Evolutionary conservation across 805 yeast genomes (phyloP), one percentile per base, ranked within the genome.

Genomic region (Citeromyces matritensis): DNA sequence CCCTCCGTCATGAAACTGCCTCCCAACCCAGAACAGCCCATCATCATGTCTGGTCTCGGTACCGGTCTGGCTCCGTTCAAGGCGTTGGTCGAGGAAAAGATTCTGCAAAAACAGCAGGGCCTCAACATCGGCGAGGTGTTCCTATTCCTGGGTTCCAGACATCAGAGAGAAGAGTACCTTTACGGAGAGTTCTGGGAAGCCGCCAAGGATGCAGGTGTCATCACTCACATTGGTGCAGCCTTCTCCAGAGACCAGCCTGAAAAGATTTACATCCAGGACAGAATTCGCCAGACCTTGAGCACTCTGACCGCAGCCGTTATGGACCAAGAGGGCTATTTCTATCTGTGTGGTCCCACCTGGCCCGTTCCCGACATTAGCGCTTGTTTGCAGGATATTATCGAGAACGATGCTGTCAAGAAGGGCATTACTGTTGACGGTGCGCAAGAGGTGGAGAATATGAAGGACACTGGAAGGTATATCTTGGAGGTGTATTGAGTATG

Each of bases 181-280:
- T 85, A 88, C 48, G 97, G 97, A 51, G 97, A 88, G 58, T 64
- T 85, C 42, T 88, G 95, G 94, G 97, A 88, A 61, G 95, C 95
- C 23, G 85, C 82, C 57, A 73, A 78, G 58, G 85, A 75, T 47
- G 94, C 95, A 4, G 95, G 95, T 34, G 57, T 88, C 34, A 67
- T 88, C 51, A 88, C 97, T 10, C 93, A 84, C 47, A 76, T 88
- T 39, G 97, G 97, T 45, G 96, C 96, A 23, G 97, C 97, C 3
- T 88, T 88, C 65, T 84, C 95, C 12, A 82, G 97, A 69, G 97
- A 88, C 57, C 97, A 88, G 60, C 81, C 88, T 6, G 71, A 85
- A 31, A 88, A 88, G 69, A 75, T 88, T 40, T 88, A 88, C 57
- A 88, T 88, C 45, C 97, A 88, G 58, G 96, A 88, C 57, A 73